A percentile compares a stretch with the other conserved stretches of the same genome.
Evolutionary conservation across 108 stramenopile genomes (phyloP).

Genomic region (Aureococcus anophagefferens): DNA sequence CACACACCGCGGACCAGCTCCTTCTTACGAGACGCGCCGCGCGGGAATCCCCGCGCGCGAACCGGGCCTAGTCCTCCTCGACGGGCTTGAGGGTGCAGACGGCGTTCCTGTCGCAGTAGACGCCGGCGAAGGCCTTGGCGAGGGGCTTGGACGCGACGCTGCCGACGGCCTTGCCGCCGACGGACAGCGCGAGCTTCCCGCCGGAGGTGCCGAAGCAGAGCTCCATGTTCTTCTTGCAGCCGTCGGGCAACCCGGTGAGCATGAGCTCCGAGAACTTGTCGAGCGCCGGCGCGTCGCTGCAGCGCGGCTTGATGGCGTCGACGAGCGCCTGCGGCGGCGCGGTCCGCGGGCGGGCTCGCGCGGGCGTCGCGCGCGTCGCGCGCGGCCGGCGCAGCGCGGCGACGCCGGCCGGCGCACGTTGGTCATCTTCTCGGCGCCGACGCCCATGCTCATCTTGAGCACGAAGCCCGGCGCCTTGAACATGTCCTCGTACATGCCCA

Average conservation of each 20-base stretch:
- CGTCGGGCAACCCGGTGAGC: not conserved
- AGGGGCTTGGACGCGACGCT: not conserved
- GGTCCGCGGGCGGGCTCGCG: too few species aligned
- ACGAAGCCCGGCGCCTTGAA: not conserved
- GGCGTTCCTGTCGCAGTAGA: not conserved
- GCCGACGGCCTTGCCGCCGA: not conserved
- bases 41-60: too few species aligned
- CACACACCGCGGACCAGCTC: too few species aligned
- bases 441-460: not conserved
- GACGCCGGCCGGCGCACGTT: too few species aligned
- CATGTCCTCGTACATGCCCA: not conserved
- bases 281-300: not conserved
- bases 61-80: not conserved
- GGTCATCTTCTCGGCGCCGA: not conserved
- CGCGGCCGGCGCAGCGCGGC: too few species aligned
- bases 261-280: not conserved
- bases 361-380: too few species aligned
- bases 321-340: not conserved
- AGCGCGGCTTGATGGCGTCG: not conserved
- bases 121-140: not conserved
- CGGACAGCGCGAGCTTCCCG: not conserved
- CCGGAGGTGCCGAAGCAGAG: not conserved
- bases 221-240: not conserved
- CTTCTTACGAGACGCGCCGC: too few species aligned
- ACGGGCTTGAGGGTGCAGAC: not conserved